These are phyloP conservation scores for Sugiyamaella sp. DNA, from an alignment of 1,139 yeast genomes.

Conservation along the genomic window DNA sequence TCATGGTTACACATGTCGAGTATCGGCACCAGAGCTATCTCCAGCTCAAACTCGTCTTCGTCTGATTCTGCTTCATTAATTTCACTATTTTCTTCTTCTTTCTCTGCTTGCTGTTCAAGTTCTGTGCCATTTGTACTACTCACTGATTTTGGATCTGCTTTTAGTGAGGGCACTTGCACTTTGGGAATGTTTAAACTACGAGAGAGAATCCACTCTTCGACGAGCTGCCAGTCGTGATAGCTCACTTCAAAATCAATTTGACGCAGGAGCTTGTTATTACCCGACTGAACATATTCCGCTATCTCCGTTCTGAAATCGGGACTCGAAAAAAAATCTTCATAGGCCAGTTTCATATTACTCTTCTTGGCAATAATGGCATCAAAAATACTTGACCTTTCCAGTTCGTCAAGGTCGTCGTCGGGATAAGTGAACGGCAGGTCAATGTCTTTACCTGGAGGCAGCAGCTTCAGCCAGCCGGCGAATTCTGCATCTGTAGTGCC, in stretches of 20 bases:
- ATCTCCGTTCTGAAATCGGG: conserved; percentile 27
- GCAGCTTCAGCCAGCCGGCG: conserved; percentile 32
- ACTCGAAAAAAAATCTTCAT: conserved; percentile 31
- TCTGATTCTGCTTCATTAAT: conserved; percentile 8
- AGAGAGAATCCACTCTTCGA: conserved; percentile 41
- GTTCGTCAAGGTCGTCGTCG: conserved; percentile 34
- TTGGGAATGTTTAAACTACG: conserved; percentile 36
- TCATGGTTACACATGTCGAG: conserved; percentile 45
- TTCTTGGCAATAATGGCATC: conserved; percentile 39
- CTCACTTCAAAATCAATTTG: conserved; percentile 27
- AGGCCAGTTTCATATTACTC: conserved; percentile 33
- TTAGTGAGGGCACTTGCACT: background rate
- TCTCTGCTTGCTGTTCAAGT: conserved; percentile 11
- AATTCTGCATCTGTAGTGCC: conserved; percentile 32
- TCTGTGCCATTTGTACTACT: background rate
- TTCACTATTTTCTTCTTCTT: conserved; percentile 19
- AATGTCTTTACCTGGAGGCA: conserved; percentile 38
- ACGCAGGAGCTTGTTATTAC: conserved; percentile 18
- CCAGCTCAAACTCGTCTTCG: conserved; percentile 15
- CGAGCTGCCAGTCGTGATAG: conserved; percentile 22
- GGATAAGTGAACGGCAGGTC: conserved; percentile 41
- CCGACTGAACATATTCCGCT: conserved; percentile 29
- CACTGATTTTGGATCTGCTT: background rate
- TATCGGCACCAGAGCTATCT: conserved; percentile 42
- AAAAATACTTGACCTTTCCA: conserved; percentile 37